Conservation (phyloP, 2,329 filamentous ascomycete genomes). For the Sclerotinia borealis region DNA sequence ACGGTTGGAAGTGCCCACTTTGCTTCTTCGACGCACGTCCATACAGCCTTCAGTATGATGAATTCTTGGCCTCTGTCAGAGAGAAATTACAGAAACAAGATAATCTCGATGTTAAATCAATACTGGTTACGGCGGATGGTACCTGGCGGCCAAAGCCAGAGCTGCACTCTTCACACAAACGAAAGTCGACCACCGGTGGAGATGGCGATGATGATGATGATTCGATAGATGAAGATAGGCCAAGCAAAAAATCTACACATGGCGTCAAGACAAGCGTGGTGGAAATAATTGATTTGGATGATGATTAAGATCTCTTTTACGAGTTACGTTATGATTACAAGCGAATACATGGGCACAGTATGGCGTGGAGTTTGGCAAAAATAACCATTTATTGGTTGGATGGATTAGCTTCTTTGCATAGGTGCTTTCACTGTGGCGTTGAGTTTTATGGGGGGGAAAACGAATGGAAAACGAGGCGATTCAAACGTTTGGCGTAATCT, state of each 20-base stretch:
- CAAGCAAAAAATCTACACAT: slow-evolving; percentile 1
- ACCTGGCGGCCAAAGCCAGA: slow-evolving; percentile 52
- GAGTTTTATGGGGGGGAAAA: not conserved
- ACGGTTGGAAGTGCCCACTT: slow-evolving; percentile 83
- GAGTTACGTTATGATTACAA: not conserved
- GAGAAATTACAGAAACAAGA: slow-evolving; percentile 44
- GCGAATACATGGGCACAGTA: not conserved
- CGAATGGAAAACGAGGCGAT: not conserved
- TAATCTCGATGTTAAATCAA: slow-evolving; percentile 49
- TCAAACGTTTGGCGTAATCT: not conserved
- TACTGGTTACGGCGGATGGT: slow-evolving; percentile 59
- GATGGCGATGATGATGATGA: slow-evolving; percentile 8
- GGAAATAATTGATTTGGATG: slow-evolving; percentile 28
- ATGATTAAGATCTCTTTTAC: slow-evolving; percentile 18
- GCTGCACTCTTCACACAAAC: slow-evolving; percentile 14
- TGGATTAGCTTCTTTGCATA: slow-evolving; percentile 6
- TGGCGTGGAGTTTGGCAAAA: slow-evolving; percentile 1
- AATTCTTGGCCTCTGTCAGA: slow-evolving; percentile 62
- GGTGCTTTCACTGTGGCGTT: not conserved
- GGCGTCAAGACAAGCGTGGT: slow-evolving; percentile 11
- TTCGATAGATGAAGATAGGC: slow-evolving; percentile 12
- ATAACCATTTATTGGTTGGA: not conserved
- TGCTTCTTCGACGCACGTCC: slow-evolving; percentile 76
- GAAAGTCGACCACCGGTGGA: slow-evolving; percentile 2
- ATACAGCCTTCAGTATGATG: slow-evolving; percentile 62